Evolutionary conservation across 805 yeast species (phyloP).

Genomic region (Sugiyamaella qingdaonensis): DNA sequence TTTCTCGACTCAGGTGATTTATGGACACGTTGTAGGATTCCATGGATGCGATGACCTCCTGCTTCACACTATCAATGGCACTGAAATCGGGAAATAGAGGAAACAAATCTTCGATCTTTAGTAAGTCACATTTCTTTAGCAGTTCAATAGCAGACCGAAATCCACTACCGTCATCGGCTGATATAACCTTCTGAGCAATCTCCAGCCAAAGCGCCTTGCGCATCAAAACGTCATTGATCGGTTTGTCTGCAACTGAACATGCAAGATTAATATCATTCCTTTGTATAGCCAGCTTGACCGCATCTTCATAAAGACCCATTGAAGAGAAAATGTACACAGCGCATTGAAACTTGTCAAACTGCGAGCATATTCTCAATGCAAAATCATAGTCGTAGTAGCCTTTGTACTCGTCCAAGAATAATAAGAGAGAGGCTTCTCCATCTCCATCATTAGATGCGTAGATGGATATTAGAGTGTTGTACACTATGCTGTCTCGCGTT

Average conservation of each 20-base stretch:
- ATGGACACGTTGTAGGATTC: slow-evolving; percentile 68
- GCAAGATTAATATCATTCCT: slow-evolving; percentile 57
- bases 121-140: slow-evolving; percentile 29
- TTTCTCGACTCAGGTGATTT: slow-evolving; percentile 62
- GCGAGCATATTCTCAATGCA: slow-evolving; percentile 67
- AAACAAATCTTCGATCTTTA: slow-evolving; percentile 71
- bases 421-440: slow-evolving; percentile 47
- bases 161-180: slow-evolving; percentile 20
- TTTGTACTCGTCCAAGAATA: slow-evolving; percentile 43
- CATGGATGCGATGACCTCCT: slow-evolving; percentile 75
- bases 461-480: slow-evolving; percentile 66
- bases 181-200: slow-evolving; percentile 50
- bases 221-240: slow-evolving; percentile 44
- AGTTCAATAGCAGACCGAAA: slow-evolving; percentile 30
- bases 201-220: slow-evolving; percentile 72
- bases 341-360: slow-evolving; percentile 52
- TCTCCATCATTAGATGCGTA: slow-evolving; percentile 47
- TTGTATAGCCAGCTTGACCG: slow-evolving; percentile 68
- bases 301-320: slow-evolving; percentile 70
- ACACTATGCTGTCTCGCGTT: slow-evolving; percentile 46
- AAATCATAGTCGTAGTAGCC: slow-evolving; percentile 63
- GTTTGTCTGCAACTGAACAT: slow-evolving; percentile 51
- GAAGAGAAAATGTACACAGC: slow-evolving; percentile 72
- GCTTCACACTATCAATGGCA: slow-evolving; percentile 75
- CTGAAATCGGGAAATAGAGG: slow-evolving; percentile 83